These are phyloP conservation scores for Starmerella bombicola DNA, from an alignment of 805 yeast genomes.

Conservation along the genomic window DNA sequence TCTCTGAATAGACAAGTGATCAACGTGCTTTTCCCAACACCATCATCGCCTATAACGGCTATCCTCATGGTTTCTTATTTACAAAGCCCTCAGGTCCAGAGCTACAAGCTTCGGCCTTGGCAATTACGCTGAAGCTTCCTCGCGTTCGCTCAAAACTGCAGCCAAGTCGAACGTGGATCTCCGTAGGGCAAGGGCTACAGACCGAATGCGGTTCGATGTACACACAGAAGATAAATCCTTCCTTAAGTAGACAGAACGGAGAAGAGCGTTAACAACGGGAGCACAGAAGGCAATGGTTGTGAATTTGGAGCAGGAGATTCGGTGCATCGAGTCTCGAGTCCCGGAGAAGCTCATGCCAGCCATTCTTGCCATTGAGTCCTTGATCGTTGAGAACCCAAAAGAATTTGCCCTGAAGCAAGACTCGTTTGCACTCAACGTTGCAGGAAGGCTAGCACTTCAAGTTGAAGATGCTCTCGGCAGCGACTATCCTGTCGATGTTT, in stretches of 20 bases:
- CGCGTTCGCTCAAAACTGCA: too few species aligned
- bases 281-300: too few species aligned
- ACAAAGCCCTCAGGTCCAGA: too few species aligned
- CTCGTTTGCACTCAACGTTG: conserved; percentile 41
- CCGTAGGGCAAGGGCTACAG: too few species aligned
- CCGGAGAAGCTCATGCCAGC: conserved; percentile 1
- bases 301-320: conserved; percentile 1
- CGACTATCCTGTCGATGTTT: neutral
- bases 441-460: conserved; percentile 26
- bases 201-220: too few species aligned
- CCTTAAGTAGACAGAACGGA: too few species aligned
- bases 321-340: conserved; percentile 9
- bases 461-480: conserved; percentile 7
- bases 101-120: too few species aligned
- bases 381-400: conserved; percentile 9
- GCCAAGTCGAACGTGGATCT: too few species aligned
- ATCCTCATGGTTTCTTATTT: conserved; percentile 54
- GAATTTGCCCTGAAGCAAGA: conserved; percentile 41
- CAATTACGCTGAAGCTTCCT: too few species aligned
- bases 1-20: conserved; percentile 75
- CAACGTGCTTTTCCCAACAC: conserved; percentile 39
- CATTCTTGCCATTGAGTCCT: conserved; percentile 1
- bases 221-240: too few species aligned
- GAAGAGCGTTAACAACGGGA: too few species aligned
- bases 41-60: conserved; percentile 89